Conservation (phyloP, 192 early-diverging fungal species). For the Mortierella hygrophila region DNA sequence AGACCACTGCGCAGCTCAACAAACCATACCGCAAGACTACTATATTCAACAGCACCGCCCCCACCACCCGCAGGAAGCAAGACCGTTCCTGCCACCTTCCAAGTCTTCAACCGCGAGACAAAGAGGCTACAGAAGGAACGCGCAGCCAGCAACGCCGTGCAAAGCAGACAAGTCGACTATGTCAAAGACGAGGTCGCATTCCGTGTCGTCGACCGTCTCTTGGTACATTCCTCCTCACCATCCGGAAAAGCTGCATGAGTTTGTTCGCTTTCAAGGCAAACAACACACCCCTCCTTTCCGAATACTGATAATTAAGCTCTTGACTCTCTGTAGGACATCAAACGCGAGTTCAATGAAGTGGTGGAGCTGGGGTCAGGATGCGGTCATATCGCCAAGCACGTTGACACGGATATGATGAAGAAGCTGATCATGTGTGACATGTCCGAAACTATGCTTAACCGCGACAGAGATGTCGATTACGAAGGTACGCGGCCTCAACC, state of each 20-base stretch:
- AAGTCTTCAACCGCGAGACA: slow-evolving; percentile 85
- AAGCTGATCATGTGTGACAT: slow-evolving; percentile 90
- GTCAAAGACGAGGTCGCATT: slow-evolving; percentile 92
- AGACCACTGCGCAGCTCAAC: not conserved
- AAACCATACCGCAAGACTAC: not conserved
- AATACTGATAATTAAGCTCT: not conserved
- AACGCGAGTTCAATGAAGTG: slow-evolving; percentile 85
- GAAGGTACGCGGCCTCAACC: slow-evolving; percentile 43
- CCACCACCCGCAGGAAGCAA: slow-evolving; percentile 29
- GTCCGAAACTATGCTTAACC: slow-evolving; percentile 71
- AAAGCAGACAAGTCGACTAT: slow-evolving; percentile 87
- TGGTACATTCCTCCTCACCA: slow-evolving; percentile 61
- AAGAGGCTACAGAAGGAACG: slow-evolving; percentile 87
- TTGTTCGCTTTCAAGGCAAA: not conserved
- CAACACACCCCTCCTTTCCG: not conserved
- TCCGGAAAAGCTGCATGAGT: not conserved
- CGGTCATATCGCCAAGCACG: slow-evolving; percentile 88
- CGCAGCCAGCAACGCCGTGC: slow-evolving; percentile 66
- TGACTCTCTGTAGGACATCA: slow-evolving; percentile 80
- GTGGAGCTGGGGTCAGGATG: slow-evolving; percentile 92
- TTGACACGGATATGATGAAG: slow-evolving; percentile 86
- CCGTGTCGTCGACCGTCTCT: slow-evolving; percentile 86
- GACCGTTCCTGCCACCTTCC: slow-evolving; percentile 55
- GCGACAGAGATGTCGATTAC: slow-evolving; percentile 67
- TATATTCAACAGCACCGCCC: slow-evolving; percentile 35